Percentiles rank a stretch among this genome's conserved stretches.
These are phyloP conservation scores for Colletotrichum echinochloae DNA, from an alignment of 2,329 filamentous ascomycete species.

Conservation along the genomic window DNA sequence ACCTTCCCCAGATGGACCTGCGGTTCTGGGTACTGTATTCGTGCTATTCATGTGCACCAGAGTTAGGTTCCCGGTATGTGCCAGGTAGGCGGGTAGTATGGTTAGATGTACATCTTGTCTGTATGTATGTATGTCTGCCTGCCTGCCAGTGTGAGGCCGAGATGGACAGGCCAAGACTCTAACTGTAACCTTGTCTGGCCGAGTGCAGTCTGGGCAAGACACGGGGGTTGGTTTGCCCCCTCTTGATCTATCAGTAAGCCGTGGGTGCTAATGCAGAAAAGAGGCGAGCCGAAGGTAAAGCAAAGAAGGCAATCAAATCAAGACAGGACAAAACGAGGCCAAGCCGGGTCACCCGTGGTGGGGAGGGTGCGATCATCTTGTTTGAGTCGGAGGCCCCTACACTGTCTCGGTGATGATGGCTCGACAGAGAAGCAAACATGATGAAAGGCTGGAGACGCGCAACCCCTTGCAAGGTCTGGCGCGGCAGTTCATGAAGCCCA, in stretches of 20 bases:
- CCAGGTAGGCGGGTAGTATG: background rate
- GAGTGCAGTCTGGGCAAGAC: background rate
- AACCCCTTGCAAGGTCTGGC: background rate
- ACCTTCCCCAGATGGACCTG: background rate
- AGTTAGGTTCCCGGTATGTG: no score
- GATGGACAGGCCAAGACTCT: background rate
- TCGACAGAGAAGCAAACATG: constrained; percentile 18
- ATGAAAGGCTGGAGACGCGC: background rate
- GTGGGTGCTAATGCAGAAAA: constrained; percentile 11
- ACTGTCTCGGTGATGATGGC: constrained; percentile 9
- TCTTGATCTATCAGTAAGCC: background rate
- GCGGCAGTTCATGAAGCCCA: background rate
- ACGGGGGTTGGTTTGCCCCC: background rate
- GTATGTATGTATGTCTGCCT: background rate
- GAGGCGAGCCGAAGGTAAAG: constrained; percentile 3
- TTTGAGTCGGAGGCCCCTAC: background rate
- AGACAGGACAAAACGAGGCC: constrained; percentile 29
- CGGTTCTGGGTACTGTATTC: no score
- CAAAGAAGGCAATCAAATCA: constrained; percentile 3
- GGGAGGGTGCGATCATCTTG: background rate
- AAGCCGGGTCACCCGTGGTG: background rate
- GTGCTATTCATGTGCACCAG: no score
- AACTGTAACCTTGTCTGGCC: background rate
- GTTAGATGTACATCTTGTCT: background rate
- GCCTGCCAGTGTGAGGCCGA: background rate